Conservation (phyloP, 1,284 basidiomycete species). For the Ustilago tritici region DNA sequence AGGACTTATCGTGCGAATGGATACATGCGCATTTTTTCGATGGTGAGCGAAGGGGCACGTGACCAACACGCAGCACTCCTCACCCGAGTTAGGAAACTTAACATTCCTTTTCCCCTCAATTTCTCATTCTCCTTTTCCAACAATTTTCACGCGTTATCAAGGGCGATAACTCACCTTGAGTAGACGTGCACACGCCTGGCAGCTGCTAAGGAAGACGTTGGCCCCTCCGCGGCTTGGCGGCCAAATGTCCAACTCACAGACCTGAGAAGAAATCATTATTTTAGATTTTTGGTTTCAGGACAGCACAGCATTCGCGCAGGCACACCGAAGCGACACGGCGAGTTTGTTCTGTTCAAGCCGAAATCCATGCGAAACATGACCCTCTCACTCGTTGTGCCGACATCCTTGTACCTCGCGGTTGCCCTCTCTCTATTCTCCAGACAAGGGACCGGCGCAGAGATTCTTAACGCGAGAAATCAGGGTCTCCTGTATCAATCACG, state of each 20-base stretch:
- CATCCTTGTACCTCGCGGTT: not conserved
- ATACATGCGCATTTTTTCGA: too few relatives aligned
- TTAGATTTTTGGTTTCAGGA: not conserved
- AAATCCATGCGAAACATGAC: not conserved
- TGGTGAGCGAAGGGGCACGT: too few relatives aligned
- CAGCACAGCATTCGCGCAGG: not conserved
- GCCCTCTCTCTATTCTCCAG: not conserved
- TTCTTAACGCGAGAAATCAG: not conserved
- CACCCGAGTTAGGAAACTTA: too few relatives aligned
- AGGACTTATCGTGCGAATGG: too few relatives aligned
- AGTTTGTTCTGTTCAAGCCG: not conserved
- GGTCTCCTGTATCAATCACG: too few relatives aligned
- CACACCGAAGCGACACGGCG: not conserved
- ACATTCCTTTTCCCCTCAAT: too few relatives aligned
- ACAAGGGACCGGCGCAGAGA: slow-evolving; percentile 2
- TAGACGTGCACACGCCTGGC: too few relatives aligned
- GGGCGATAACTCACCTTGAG: too few relatives aligned
- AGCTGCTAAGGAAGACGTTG: not conserved
- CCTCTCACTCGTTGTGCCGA: not conserved
- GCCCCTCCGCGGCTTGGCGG: not conserved
- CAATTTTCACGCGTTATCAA: too few relatives aligned
- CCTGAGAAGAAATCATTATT: not conserved
- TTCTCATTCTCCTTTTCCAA: too few relatives aligned
- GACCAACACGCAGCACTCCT: too few relatives aligned
- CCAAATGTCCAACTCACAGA: not conserved